phyloP scores from a whole-genome alignment of 2,329 filamentous ascomycete genomes.

The Hymenoscyphus repandus region DNA sequence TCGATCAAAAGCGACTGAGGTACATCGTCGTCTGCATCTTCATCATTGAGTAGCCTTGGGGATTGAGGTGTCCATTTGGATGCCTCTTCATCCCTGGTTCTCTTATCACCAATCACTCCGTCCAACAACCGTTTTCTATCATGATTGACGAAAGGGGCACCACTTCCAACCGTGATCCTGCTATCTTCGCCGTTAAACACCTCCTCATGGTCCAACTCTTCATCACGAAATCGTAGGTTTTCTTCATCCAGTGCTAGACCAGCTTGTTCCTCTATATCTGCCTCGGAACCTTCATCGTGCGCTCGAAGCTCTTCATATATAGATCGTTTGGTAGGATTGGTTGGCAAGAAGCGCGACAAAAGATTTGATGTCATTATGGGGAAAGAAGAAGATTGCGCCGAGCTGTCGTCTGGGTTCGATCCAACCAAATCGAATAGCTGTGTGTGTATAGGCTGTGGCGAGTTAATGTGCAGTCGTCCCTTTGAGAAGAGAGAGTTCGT shows the following conservation, averaged over 20 bases:
- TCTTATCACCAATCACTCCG: slow-evolving; percentile 7
- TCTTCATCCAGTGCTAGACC: slow-evolving; percentile 32
- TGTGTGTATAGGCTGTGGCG: background rate
- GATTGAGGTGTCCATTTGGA: slow-evolving; percentile 28
- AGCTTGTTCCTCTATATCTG: slow-evolving; percentile 30
- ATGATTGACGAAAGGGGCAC: slow-evolving; percentile 24
- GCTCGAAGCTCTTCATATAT: slow-evolving; percentile 33
- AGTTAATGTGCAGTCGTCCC: slow-evolving; percentile 13
- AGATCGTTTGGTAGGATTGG: slow-evolving; percentile 28
- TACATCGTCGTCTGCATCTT: slow-evolving; percentile 45
- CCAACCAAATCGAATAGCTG: too few species aligned
- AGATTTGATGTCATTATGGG: slow-evolving; percentile 32
- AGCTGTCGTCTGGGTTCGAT: too few species aligned
- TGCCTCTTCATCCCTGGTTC: slow-evolving; percentile 6
- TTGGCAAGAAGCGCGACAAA: slow-evolving; percentile 30
- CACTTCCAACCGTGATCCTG: slow-evolving; percentile 27
- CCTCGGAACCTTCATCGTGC: slow-evolving; percentile 28
- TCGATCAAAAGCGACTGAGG: slow-evolving; percentile 60
- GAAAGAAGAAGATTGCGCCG: background rate
- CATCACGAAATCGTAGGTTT: slow-evolving; percentile 30
- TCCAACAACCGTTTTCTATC: slow-evolving; percentile 14
- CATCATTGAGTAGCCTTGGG: slow-evolving; percentile 30
- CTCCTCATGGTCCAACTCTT: slow-evolving; percentile 29
- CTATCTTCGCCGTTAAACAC: slow-evolving; percentile 29
- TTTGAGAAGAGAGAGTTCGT: slow-evolving; percentile 3